Conservation (phyloP, 768 basidiomycete genomes). For the Leccinum olivaceopallidum region DNA sequence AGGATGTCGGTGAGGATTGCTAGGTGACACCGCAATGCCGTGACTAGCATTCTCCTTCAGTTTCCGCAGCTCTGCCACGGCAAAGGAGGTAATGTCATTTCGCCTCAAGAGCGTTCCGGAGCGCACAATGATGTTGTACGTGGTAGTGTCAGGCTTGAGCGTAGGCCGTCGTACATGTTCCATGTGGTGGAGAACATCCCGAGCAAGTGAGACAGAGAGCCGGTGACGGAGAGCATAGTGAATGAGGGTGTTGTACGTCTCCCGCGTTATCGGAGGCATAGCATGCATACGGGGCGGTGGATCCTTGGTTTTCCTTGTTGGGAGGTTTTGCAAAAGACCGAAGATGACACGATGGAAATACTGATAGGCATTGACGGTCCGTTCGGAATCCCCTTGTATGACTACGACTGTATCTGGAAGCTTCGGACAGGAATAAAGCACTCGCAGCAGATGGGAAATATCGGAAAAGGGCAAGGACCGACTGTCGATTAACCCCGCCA, state of each 20-base stretch:
- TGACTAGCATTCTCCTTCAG: constrained; percentile 22
- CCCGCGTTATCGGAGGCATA: constrained; percentile 38
- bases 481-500: constrained; percentile 52
- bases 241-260: constrained; percentile 60
- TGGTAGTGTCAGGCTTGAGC: constrained; percentile 47
- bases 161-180: constrained; percentile 38
- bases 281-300: constrained; percentile 11
- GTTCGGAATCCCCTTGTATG: constrained; percentile 21
- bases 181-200: constrained; percentile 58
- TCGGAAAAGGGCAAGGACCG: constrained; percentile 47
- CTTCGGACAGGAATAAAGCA: constrained; percentile 49
- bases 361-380: constrained; percentile 39
- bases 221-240: constrained; percentile 66
- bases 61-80: constrained; percentile 37
- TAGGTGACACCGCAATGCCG: constrained; percentile 24
- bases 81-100: constrained; percentile 41
- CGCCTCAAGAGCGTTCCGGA: constrained; percentile 51
- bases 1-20: neutral
- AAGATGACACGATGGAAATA: constrained; percentile 53
- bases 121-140: constrained; percentile 62
- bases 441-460: constrained; percentile 45
- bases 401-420: constrained; percentile 42
- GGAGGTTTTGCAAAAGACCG: constrained; percentile 39
- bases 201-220: constrained; percentile 49
- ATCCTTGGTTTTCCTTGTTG: constrained; percentile 24